Percentiles rank a stretch among this genome's conserved stretches.
phyloP scores from a whole-genome alignment of 495 filamentous ascomycete genomes.

The Talaromyces adpressus region DNA sequence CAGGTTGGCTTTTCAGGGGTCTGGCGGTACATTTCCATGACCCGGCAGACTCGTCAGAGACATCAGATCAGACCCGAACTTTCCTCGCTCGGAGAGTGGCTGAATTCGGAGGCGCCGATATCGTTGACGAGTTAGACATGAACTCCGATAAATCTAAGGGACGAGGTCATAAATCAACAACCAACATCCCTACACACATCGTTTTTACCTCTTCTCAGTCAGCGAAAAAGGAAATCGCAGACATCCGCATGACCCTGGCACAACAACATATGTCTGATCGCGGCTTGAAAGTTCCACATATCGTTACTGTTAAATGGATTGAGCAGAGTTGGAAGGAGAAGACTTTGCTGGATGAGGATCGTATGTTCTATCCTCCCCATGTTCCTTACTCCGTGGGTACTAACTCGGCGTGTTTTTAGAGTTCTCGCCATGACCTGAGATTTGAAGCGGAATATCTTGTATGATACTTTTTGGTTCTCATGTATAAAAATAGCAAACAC shows the following conservation, averaged over 20 bases:
- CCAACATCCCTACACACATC: constrained; percentile 54
- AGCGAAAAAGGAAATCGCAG: constrained; percentile 12
- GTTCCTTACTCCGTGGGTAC: neutral
- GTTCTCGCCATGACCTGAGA: neutral
- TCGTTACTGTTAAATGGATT: constrained; percentile 70
- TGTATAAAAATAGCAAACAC: neutral
- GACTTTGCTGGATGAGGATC: constrained; percentile 78
- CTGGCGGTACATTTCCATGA: constrained; percentile 49
- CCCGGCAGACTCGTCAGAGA: neutral
- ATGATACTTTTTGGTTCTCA: neutral
- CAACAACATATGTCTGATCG: constrained; percentile 6
- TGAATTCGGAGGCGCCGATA: constrained; percentile 56
- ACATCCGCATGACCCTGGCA: constrained; percentile 23
- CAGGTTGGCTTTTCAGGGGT: constrained; percentile 63
- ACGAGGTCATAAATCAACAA: neutral
- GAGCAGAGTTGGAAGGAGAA: constrained; percentile 70
- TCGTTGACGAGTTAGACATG: constrained; percentile 31
- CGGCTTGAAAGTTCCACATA: constrained; percentile 51
- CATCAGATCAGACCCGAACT: constrained; percentile 9
- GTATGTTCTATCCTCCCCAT: constrained; percentile 10
- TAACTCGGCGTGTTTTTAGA: neutral
- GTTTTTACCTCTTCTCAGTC: constrained; percentile 34
- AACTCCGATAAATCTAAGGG: constrained; percentile 20
- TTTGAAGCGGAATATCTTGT: neutral
- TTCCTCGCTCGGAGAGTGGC: constrained; percentile 39